Percentiles rank a stretch among this genome's conserved stretches.
Evolutionary conservation across 139 green algal species (phyloP).

Genomic region (Picochlorum costavermella): DNA sequence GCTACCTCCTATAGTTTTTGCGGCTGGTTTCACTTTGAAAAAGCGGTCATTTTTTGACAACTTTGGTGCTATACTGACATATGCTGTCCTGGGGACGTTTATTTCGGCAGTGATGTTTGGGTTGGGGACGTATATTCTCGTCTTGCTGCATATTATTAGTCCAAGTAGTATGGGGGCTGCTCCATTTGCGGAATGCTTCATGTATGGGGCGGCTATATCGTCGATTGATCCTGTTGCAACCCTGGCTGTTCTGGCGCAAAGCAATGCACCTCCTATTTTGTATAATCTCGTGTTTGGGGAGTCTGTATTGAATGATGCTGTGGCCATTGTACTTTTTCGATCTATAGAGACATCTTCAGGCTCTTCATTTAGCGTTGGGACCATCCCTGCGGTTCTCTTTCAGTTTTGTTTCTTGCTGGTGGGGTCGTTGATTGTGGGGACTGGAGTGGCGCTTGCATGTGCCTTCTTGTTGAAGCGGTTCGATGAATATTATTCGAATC

Average conservation of each 20-base stretch:
- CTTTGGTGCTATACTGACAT: slow-evolving; percentile 27
- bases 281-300: slow-evolving; percentile 47
- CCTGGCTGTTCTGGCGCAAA: slow-evolving; percentile 30
- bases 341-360: slow-evolving; percentile 39
- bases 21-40: slow-evolving; percentile 49
- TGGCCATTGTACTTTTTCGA: slow-evolving; percentile 66
- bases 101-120: slow-evolving; percentile 47
- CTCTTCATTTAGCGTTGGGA: background rate
- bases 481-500: slow-evolving; percentile 8
- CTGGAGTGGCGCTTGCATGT: slow-evolving; percentile 39
- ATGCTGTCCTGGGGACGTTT: slow-evolving; percentile 52
- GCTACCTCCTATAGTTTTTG: slow-evolving; percentile 72
- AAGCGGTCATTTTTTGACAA: slow-evolving; percentile 38
- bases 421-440: slow-evolving; percentile 37
- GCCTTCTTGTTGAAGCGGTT: slow-evolving; percentile 46
- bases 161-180: slow-evolving; percentile 24
- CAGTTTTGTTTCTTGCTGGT: slow-evolving; percentile 35
- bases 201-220: slow-evolving; percentile 55
- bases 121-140: slow-evolving; percentile 48
- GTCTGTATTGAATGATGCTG: slow-evolving; percentile 67
- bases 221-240: slow-evolving; percentile 66
- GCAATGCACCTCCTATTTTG: slow-evolving; percentile 27
- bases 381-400: slow-evolving; percentile 15
- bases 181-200: slow-evolving; percentile 48
- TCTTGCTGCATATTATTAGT: slow-evolving; percentile 35